These are phyloP conservation scores for Fusarium sp. DNA, from an alignment of 2,329 filamentous ascomycete genomes.

Conservation along the genomic window DNA sequence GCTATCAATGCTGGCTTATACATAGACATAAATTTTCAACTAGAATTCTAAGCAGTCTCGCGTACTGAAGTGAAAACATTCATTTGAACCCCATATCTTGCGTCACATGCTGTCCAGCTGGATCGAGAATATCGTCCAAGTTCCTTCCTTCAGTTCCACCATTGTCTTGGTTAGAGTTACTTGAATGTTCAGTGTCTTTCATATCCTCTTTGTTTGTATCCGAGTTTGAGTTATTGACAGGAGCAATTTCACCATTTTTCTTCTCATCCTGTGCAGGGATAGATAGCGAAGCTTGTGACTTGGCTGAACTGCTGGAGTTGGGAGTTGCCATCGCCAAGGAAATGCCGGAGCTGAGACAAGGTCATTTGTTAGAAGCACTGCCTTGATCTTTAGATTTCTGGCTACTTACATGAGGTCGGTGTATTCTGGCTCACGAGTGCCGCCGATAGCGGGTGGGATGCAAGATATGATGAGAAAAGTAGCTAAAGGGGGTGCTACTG, in stretches of 20 bases:
- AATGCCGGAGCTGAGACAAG: neutral
- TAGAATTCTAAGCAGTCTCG: neutral
- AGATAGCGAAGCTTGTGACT: neutral
- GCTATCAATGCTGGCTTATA: neutral
- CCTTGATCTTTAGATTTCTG: neutral
- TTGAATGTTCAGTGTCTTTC: neutral
- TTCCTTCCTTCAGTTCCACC: neutral
- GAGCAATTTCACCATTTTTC: neutral
- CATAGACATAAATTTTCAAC: neutral
- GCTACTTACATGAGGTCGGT: neutral
- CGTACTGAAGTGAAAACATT: neutral
- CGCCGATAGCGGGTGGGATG: neutral
- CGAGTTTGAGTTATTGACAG: neutral
- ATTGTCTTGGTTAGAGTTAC: neutral
- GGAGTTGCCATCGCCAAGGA: neutral
- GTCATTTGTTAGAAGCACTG: neutral
- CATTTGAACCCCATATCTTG: neutral
- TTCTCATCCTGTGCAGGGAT: neutral
- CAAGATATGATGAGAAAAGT: neutral
- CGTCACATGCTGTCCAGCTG: neutral
- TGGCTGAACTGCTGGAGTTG: neutral
- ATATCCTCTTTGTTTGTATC: neutral
- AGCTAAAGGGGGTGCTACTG: neutral
- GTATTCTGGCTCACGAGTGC: neutral
- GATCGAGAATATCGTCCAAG: neutral